phyloP scores from a whole-genome alignment of 2,329 filamentous ascomycete genomes.

The Aspergillus pseudoglaucus region DNA sequence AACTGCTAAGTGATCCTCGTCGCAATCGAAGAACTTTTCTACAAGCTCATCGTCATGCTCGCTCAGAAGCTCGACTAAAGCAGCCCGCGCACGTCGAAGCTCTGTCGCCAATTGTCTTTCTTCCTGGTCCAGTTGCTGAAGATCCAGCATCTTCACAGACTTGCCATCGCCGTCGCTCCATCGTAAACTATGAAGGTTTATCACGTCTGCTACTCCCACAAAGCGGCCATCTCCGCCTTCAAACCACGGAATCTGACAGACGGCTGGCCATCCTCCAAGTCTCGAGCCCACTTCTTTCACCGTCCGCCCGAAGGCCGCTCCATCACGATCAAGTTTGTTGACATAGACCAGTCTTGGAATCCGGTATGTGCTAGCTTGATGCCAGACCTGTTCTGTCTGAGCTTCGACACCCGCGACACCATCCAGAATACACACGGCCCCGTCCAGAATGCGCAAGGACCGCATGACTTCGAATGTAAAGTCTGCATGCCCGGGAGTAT shows the following conservation, averaged over 20 bases:
- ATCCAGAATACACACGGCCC: conserved; percentile 87
- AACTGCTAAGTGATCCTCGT: conserved; percentile 66
- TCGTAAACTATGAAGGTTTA: conserved; percentile 66
- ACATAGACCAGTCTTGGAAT: conserved; percentile 79
- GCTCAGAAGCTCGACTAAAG: conserved; percentile 74
- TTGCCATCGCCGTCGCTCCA: conserved; percentile 67
- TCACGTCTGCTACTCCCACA: conserved; percentile 75
- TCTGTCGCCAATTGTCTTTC: conserved; percentile 55
- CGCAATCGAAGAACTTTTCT: conserved; percentile 71
- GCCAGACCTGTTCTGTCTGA: conserved; percentile 95
- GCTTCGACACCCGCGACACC: conserved; percentile 92
- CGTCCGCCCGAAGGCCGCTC: conserved; percentile 73
- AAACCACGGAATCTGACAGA: conserved; percentile 96
- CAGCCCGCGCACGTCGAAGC: conserved; percentile 66
- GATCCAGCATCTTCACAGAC: conserved; percentile 49
- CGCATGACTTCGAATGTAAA: conserved; percentile 95
- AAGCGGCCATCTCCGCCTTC: conserved; percentile 65
- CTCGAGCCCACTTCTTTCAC: conserved; percentile 78
- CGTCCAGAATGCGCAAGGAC: conserved; percentile 80
- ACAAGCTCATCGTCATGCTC: conserved; percentile 84
- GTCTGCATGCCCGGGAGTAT: conserved; percentile 94
- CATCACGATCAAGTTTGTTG: conserved; percentile 80
- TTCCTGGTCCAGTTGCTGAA: conserved; percentile 47
- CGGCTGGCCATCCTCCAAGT: conserved; percentile 75
- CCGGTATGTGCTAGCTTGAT: conserved; percentile 74